Base-by-base conservation (phyloP, 805 yeast species). In the Kuraishia cidri region DNA sequence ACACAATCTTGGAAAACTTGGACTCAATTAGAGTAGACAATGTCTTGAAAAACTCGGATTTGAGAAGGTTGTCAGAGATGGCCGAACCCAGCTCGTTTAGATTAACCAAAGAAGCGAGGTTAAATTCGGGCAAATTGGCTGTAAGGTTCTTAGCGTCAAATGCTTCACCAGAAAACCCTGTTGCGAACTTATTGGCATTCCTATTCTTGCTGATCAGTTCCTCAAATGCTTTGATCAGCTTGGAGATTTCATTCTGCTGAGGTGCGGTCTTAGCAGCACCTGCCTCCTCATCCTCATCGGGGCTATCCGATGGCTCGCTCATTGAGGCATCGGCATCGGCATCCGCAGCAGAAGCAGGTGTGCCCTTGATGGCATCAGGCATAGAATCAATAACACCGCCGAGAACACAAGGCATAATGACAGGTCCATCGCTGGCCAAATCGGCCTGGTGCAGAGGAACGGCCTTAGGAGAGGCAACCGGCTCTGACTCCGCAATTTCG, bases 21-120 rank as follows among this genome's bases (percentile, higher is more conserved):
- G 30, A 12, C 29, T 48, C 52, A 17, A 48, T 37, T 9, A 45
- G 17, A 15, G 18, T 37, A 5, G 48, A 36, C 17, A 48, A 29
- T 7, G 32, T 36, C 25, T 33, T 42, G 35, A 47, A 36, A 13
- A 46, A 27, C 10, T 47, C 52, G 3, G 48, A 39, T 20, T 40
- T 40, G 16, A 40, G 34, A 11, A 46, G 12, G 30, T 45, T 45
- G 5, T 45, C 46, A 4, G 51, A 40, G 14, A 48, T 41, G 7
- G 46, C 35, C 25, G 26, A 30, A 13, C 45, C 33, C 20, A 47
- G 27, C 9, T 32, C 34, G 29, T 38, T 43, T 17, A 48, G 30
- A 19, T 36, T 22, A 26, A 18, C 29, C 25, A 21, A 31, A 17
- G 30, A 18, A 12, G 30, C 14, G 9, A 20, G 10, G 9, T 20